These are phyloP conservation scores for Fallopia convolvulus DNA, from an alignment of 148 eudicot genomes.

Conservation along the genomic window DNA sequence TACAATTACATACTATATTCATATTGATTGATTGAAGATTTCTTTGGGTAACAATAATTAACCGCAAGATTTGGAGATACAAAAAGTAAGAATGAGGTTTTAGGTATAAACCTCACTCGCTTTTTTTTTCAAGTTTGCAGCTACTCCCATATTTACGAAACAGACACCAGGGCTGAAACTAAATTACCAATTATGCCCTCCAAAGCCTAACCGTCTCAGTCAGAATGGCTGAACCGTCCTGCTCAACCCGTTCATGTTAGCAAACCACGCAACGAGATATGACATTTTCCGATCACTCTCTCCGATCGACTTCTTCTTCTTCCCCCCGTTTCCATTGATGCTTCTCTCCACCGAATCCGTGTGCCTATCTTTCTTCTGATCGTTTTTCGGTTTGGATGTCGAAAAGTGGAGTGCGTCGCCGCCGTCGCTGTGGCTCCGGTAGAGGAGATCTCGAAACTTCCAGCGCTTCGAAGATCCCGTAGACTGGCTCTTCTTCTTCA, in stretches of 20 bases:
- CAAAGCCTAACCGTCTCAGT: not conserved
- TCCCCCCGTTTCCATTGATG: not conserved
- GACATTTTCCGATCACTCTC: slow-evolving; percentile 24
- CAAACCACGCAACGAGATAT: slow-evolving; percentile 39
- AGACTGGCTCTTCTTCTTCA: slow-evolving; percentile 54
- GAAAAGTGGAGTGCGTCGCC: slow-evolving; percentile 65
- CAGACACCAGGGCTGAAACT: not conserved
- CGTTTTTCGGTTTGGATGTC: not conserved
- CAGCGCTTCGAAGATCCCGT: slow-evolving; percentile 61
- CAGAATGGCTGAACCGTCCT: slow-evolving; percentile 34
- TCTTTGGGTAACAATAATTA: no score
- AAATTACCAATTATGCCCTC: not conserved
- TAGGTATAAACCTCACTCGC: no score
- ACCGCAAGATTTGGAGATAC: no score
- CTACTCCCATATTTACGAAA: not conserved
- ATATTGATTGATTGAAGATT: no score
- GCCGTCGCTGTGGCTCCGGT: slow-evolving; percentile 72
- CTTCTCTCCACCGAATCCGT: not conserved
- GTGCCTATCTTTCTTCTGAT: slow-evolving; percentile 6
- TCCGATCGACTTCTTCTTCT: slow-evolving; percentile 10
- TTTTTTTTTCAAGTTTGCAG: not conserved
- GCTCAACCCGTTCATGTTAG: slow-evolving; percentile 47
- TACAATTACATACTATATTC: no score
- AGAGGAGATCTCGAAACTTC: slow-evolving; percentile 47
- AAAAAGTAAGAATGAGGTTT: no score